Base-by-base conservation (phyloP, 2,329 filamentous ascomycete genomes). In the Aspergillus luchuensis region DNA sequence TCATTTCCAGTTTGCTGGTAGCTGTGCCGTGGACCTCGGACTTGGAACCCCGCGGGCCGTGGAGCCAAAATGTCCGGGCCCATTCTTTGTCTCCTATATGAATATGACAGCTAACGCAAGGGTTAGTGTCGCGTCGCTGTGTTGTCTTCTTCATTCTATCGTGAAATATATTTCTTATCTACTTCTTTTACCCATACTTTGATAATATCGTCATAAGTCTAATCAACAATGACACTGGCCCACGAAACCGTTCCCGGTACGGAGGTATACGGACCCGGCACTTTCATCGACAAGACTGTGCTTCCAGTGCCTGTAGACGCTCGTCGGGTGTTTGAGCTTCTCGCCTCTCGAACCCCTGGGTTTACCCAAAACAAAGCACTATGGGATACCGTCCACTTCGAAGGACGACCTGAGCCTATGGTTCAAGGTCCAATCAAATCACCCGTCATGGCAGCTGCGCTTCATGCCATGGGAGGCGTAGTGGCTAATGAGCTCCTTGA, bases 391-490 rank as follows among this genome's bases (percentile, higher is more conserved):
- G 78, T 80, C 33, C 60, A 71, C 5, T 81, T 82, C 59, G 68
- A 73, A 5, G 80, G 80, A 5, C 68, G 72, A 17, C 70, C 73
- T 1, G 67, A 74, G 1, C 78, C 80, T 8, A 72, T 77, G 36
- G 73, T 81, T 4, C 79, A 78, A 2, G 76, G 79, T 0, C 79
- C 79, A 2, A 75, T 81, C 57, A 82, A 81, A 62, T 71, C 78
- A 1, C 74, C 76, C n/a, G 74, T 75, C 2, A 69, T 80, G 4
- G 69, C 76, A 4, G 77, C 79, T 5, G 79, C 75, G 15, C 66
- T 81, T 3, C 78, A 81, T 56, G 78, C 74, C 8, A 80, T 81
- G 79, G 72, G 71, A 50, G 79, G 79, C 10, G 60, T 81, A 4
- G 70, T 79, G n/a, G 77, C 65, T 3, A 74, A 78, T 56, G 78